phyloP scores from a whole-genome alignment of 2,329 filamentous ascomycete species.

The Fusarium succisae region DNA sequence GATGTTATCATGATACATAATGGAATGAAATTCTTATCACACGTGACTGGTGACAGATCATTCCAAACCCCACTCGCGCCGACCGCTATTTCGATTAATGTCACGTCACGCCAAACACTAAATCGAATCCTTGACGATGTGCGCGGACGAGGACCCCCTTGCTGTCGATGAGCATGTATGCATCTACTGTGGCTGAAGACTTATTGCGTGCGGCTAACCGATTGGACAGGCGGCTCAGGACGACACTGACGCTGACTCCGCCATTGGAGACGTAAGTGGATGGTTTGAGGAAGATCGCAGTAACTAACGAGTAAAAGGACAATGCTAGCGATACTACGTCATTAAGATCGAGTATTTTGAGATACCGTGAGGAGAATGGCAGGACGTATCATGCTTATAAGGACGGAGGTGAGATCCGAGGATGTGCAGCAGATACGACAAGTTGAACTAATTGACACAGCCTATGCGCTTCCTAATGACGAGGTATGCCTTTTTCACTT shows the following conservation, averaged over 20 bases:
- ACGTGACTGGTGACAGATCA: not conserved
- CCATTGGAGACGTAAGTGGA: not conserved
- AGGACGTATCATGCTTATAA: constrained; percentile 10
- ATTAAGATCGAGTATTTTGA: not conserved
- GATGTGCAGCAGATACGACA: accelerated
- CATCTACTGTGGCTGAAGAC: not conserved
- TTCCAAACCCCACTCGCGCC: not conserved
- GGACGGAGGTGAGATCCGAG: not conserved
- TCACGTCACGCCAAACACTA: not conserved
- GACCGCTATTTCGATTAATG: not conserved
- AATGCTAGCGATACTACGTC: not conserved
- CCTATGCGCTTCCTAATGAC: constrained; percentile 24
- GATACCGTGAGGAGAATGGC: not conserved
- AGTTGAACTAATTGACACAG: not conserved
- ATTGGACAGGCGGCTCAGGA: not conserved
- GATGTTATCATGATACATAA: not conserved
- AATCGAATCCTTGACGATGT: not conserved
- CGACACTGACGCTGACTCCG: not conserved
- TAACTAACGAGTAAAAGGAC: not conserved
- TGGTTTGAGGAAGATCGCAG: accelerated
- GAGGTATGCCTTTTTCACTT: not conserved
- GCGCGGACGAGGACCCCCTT: not conserved
- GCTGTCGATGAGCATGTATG: not conserved
- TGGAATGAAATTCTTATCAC: not conserved
- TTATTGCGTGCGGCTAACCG: not conserved